These are phyloP conservation scores for Carpinus viminea DNA, from an alignment of 306 rosid genomes.

Conservation along the genomic window DNA sequence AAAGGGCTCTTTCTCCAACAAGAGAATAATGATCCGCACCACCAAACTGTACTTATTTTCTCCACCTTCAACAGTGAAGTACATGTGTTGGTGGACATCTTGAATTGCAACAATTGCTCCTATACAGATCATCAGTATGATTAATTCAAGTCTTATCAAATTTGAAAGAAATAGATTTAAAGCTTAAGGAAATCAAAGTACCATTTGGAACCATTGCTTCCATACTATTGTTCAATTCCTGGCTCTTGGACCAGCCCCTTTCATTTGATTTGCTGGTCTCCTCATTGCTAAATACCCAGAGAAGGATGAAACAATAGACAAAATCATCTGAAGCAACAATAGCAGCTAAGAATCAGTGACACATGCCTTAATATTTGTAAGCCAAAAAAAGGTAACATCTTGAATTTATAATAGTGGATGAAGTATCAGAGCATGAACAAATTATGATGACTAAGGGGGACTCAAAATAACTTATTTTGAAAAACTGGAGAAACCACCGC, in stretches of 20 bases:
- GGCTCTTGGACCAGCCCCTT: conserved; percentile 40
- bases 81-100: conserved; percentile 87
- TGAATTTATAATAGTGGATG: neutral
- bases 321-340: conserved; percentile 51
- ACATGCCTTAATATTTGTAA: conserved; percentile 1
- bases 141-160: conserved; percentile 33
- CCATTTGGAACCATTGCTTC: conserved; percentile 79
- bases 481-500: conserved; percentile 21
- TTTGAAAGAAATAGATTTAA: conserved; percentile 27
- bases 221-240: conserved; percentile 43
- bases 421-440: neutral
- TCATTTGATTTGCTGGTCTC: conserved; percentile 30
- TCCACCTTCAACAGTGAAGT: conserved; percentile 73
- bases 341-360: conserved; percentile 24
- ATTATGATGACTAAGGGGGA: neutral
- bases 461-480: neutral
- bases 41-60: conserved; percentile 54
- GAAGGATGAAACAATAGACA: conserved; percentile 60
- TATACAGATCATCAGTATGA: conserved; percentile 43
- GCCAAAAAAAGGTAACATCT: conserved; percentile 5
- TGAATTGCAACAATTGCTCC: conserved; percentile 92
- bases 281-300: conserved; percentile 49
- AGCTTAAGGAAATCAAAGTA: conserved; percentile 30
- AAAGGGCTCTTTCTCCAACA: conserved; percentile 88
- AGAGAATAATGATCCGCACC: conserved; percentile 86